A percentile compares a stretch with the other conserved stretches of the same genome.
Evolutionary conservation across 495 filamentous ascomycete species (phyloP).

Genomic region (Neurospora tetraspora): DNA sequence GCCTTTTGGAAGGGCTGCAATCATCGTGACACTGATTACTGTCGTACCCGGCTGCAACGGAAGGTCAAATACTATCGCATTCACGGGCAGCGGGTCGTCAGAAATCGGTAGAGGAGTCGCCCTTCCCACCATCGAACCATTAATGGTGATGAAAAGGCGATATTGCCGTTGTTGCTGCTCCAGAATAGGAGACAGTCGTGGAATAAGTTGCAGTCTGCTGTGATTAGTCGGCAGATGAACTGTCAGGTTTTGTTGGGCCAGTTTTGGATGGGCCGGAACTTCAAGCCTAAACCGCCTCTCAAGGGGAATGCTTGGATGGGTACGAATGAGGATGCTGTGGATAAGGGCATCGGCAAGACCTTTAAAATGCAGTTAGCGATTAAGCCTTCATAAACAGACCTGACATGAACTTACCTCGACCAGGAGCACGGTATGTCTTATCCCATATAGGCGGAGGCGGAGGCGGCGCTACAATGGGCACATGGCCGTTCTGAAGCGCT

Average conservation of each 20-base stretch:
- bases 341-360: conserved; percentile 49
- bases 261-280: conserved; percentile 48
- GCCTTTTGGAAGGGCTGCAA: conserved; percentile 51
- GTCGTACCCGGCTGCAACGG: conserved; percentile 52
- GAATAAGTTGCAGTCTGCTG: conserved; percentile 54
- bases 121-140: conserved; percentile 51
- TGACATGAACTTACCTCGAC: conserved; percentile 38
- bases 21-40: conserved; percentile 53
- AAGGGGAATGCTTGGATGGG: conserved; percentile 52
- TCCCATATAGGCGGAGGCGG: conserved; percentile 18
- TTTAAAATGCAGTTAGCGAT: conserved; percentile 4
- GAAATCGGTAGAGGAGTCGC: conserved; percentile 31
- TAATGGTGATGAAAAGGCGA: conserved; percentile 19
- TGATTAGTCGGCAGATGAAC: conserved; percentile 53
- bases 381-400: neutral
- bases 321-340: conserved; percentile 51
- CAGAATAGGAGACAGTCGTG: conserved; percentile 40
- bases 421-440: conserved; percentile 31
- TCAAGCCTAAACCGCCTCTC: conserved; percentile 43
- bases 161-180: conserved; percentile 36
- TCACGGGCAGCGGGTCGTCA: conserved; percentile 33
- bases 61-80: conserved; percentile 50
- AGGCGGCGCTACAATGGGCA: conserved; percentile 1
- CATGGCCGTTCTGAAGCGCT: conserved; percentile 18
- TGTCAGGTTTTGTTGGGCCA: conserved; percentile 58